Percentiles rank a stretch among this genome's conserved stretches.
These are phyloP conservation scores for Fragaria ananassa DNA, from an alignment of 306 rosid genomes.

Conservation along the genomic window DNA sequence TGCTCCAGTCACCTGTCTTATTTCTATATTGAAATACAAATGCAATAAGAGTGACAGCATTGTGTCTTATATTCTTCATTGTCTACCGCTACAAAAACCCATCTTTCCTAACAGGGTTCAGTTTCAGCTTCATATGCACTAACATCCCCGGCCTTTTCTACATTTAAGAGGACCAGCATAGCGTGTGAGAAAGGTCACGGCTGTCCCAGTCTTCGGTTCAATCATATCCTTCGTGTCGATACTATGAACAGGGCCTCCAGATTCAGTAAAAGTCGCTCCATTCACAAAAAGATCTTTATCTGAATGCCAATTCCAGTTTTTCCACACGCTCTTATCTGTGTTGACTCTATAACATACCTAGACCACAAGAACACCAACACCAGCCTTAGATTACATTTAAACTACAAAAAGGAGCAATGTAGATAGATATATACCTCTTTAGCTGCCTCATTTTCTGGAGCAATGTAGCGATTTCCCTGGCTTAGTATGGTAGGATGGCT, in stretches of 20 bases:
- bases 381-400: not conserved
- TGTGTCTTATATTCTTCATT: not conserved
- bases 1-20: not conserved
- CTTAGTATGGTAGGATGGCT: slow-evolving; percentile 50
- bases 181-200: slow-evolving; percentile 37
- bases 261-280: slow-evolving; percentile 44
- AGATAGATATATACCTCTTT: slow-evolving; percentile 35
- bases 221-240: not conserved
- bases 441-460: not conserved
- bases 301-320: slow-evolving; percentile 52
- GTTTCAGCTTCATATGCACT: slow-evolving; percentile 2
- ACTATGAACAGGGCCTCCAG: slow-evolving; percentile 26
- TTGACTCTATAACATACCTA: slow-evolving; percentile 57
- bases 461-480: slow-evolving; percentile 53
- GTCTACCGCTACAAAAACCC: slow-evolving; percentile 11
- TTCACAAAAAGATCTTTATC: slow-evolving; percentile 46
- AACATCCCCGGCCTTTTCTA: slow-evolving; percentile 30
- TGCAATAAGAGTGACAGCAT: not conserved
- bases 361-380: not conserved
- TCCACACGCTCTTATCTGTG: slow-evolving; percentile 45
- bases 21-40: slow-evolving; percentile 2
- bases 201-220: slow-evolving; percentile 33
- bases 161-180: slow-evolving; percentile 51
- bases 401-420: not conserved
- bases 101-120: slow-evolving; percentile 10